These are phyloP conservation scores for Linum trigynum DNA, from an alignment of 345 rosid species.

Conservation along the genomic window DNA sequence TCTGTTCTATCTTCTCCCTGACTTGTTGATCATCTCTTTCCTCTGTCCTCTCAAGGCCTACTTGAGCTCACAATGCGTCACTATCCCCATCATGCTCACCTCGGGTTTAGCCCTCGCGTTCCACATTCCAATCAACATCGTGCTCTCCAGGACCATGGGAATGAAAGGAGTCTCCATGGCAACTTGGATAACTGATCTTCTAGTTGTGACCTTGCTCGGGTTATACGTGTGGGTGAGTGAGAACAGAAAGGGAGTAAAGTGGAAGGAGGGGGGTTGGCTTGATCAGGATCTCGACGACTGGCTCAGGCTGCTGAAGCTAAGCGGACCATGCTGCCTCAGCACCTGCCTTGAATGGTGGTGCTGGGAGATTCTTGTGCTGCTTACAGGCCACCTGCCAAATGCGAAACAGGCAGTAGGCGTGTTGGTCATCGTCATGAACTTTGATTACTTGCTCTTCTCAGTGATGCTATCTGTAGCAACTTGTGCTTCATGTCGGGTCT, in stretches of 20 bases:
- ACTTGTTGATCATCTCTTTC: conserved; percentile 46
- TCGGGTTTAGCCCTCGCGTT: conserved; percentile 56
- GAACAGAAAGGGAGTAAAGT: conserved; percentile 29
- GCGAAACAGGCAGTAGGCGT: conserved; percentile 53
- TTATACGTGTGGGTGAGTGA: conserved; percentile 38
- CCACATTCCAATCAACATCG: conserved; percentile 60
- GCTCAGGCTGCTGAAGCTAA: conserved; percentile 55
- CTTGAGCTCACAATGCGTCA: conserved; percentile 68
- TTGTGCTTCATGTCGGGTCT: conserved; percentile 65
- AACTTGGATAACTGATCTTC: conserved; percentile 62
- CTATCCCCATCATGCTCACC: conserved; percentile 65
- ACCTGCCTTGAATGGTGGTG: conserved; percentile 99
- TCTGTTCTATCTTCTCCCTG: conserved; percentile 73
- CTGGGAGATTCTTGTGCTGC: conserved; percentile 72
- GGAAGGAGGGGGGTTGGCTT: conserved; percentile 60
- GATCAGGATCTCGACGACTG: conserved; percentile 47
- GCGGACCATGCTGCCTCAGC: conserved; percentile 82
- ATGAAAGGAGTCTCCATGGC: conserved; percentile 72
- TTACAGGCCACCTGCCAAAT: conserved; percentile 57
- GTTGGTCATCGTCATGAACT: conserved; percentile 63
- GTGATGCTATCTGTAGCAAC: conserved; percentile 71
- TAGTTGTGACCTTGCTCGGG: conserved; percentile 40
- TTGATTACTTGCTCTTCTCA: conserved; percentile 74
- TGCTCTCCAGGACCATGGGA: conserved; percentile 55
- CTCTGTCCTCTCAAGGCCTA: conserved; percentile 73